Percentiles rank a stretch among this genome's conserved stretches.
phyloP scores from a whole-genome alignment of 2,329 filamentous ascomycete genomes.

The Biscogniauxia marginata region DNA sequence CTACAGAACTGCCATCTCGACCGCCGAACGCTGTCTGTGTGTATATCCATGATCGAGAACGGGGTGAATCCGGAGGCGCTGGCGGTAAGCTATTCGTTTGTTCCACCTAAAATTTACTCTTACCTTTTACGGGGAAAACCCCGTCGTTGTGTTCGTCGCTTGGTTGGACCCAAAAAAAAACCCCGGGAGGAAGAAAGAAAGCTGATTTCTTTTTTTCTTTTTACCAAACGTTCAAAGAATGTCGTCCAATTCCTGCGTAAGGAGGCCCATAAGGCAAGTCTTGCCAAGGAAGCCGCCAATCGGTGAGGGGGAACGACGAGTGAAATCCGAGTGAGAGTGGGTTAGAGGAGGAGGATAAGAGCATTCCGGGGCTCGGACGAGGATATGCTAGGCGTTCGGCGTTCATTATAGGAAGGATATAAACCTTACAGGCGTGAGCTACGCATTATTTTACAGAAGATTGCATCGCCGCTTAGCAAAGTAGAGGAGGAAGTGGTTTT shows the following conservation, averaged over 20 bases:
- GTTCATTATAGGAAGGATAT: constrained; percentile 1
- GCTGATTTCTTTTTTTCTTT: neutral
- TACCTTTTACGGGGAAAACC: no score
- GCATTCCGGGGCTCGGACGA: no score
- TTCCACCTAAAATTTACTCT: constrained; percentile 1
- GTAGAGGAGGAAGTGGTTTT: neutral
- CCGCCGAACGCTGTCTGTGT: constrained; percentile 86
- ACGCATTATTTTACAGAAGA: neutral
- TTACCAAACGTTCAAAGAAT: constrained; percentile 43
- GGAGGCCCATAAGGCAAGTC: constrained; percentile 51
- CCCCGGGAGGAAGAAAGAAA: no score
- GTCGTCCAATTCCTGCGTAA: constrained; percentile 60
- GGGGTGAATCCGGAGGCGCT: constrained; percentile 94
- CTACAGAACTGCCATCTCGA: constrained; percentile 88
- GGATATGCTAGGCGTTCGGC: constrained; percentile 10
- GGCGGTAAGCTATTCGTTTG: constrained; percentile 64
- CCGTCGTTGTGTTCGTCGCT: no score
- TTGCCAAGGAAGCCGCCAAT: constrained; percentile 29
- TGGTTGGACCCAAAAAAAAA: no score
- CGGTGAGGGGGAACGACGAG: constrained; percentile 7
- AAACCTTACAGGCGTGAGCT: neutral
- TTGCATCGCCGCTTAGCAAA: neutral
- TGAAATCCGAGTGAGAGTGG: neutral
- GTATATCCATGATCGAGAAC: constrained; percentile 95
- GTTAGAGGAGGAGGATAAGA: neutral